These are phyloP conservation scores for Zea luxurians DNA, from an alignment of 176 grass and related monocot species.

Conservation along the genomic window DNA sequence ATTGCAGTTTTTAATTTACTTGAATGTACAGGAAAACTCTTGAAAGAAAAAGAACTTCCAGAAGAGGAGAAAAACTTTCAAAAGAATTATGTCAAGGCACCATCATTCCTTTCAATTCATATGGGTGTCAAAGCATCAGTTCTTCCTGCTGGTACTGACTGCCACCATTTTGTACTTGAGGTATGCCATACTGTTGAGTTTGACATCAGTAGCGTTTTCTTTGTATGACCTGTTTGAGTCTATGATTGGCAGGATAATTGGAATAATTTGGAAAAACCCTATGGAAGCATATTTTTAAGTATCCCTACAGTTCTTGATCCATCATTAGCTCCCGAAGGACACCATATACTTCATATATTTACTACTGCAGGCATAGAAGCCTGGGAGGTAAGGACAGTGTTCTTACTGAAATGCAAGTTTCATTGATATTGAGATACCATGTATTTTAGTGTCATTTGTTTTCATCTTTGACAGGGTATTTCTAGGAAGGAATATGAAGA, in stretches of 20 bases:
- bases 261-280: slow-evolving; percentile 81
- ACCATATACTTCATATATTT: slow-evolving; percentile 98
- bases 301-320: slow-evolving; percentile 95
- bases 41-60: slow-evolving; percentile 83
- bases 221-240: neutral
- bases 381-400: slow-evolving; percentile 63
- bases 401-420: slow-evolving; percentile 17
- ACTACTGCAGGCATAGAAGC: slow-evolving; percentile 87
- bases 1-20: slow-evolving; percentile 5
- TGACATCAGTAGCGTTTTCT: neutral
- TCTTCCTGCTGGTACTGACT: slow-evolving; percentile 82
- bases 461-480: slow-evolving; percentile 53
- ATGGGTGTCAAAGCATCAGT: slow-evolving; percentile 87
- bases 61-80: slow-evolving; percentile 95
- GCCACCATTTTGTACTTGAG: slow-evolving; percentile 97
- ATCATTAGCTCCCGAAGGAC: slow-evolving; percentile 82
- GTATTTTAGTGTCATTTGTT: slow-evolving; percentile 14
- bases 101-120: slow-evolving; percentile 97
- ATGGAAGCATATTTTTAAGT: slow-evolving; percentile 98
- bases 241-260: slow-evolving; percentile 68
- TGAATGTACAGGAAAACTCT: slow-evolving; percentile 66
- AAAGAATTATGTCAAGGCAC: slow-evolving; percentile 87
- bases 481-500: slow-evolving; percentile 75
- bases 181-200: slow-evolving; percentile 38
- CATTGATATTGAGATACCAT: neutral